Percentiles rank a stretch among this genome's conserved stretches.
These are phyloP conservation scores for Chenopodium album DNA, from an alignment of 148 eudicot species.

Conservation along the genomic window DNA sequence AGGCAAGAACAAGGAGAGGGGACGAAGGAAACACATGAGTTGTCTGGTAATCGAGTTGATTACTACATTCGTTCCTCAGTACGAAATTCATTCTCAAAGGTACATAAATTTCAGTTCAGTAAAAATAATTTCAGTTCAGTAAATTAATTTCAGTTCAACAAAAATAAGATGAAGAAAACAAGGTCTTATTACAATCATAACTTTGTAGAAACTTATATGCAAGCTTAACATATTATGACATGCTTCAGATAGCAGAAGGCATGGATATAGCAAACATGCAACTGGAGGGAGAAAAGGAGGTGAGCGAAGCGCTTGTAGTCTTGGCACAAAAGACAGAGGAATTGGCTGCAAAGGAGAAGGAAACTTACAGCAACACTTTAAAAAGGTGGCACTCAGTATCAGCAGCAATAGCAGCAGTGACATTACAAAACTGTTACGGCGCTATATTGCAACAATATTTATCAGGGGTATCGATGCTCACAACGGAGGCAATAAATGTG, in stretches of 20 bases:
- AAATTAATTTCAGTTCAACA: no score
- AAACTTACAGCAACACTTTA: conserved; percentile 52
- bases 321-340: conserved; percentile 70
- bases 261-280: conserved; percentile 31
- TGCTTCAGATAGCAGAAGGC: conserved; percentile 53
- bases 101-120: not conserved
- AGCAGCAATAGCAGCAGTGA: conserved; percentile 79
- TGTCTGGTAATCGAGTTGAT: conserved; percentile 61
- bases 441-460: conserved; percentile 61
- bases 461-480: conserved; percentile 38
- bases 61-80: conserved; percentile 66
- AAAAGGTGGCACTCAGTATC: conserved; percentile 86
- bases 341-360: conserved; percentile 72
- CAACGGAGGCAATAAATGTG: conserved; percentile 50
- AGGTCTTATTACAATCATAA: no score
- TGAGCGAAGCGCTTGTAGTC: conserved; percentile 43
- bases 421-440: conserved; percentile 77
- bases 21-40: conserved; percentile 17
- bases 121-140: no score
- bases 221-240: conserved; percentile 10
- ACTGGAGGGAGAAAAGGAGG: conserved; percentile 45
- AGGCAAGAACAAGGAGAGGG: conserved; percentile 38
- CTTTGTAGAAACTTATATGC: not conserved
- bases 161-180: no score
- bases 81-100: conserved; percentile 70